Conservation (phyloP, 2,329 filamentous ascomycete genomes). For the Dactylonectria macrodidyma region DNA sequence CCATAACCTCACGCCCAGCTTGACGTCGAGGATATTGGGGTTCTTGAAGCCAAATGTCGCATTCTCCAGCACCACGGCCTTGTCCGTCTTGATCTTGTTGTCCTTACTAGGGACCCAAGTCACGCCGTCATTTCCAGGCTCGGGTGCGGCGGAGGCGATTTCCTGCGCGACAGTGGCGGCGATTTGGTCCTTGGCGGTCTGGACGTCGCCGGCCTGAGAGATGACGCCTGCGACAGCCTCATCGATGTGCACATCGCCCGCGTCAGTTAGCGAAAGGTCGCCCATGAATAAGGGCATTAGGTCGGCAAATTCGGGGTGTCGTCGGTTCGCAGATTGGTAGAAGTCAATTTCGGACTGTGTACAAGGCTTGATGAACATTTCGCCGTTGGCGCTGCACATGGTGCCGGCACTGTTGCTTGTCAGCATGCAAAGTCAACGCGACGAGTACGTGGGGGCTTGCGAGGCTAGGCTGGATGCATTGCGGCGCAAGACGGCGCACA, state of each 20-base stretch:
- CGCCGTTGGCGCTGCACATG: slow-evolving; percentile 85
- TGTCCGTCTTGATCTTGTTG: slow-evolving; percentile 80
- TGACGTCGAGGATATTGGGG: slow-evolving; percentile 94
- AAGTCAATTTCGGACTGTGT: slow-evolving; percentile 89
- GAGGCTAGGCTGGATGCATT: slow-evolving; percentile 12
- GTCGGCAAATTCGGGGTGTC: slow-evolving; percentile 81
- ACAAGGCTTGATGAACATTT: slow-evolving; percentile 95
- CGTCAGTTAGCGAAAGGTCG: slow-evolving; percentile 78
- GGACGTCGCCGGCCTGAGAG: slow-evolving; percentile 53
- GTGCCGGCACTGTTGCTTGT: slow-evolving; percentile 82
- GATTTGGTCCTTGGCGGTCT: slow-evolving; percentile 53
- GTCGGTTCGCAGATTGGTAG: slow-evolving; percentile 80
- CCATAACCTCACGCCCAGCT: slow-evolving; percentile 90
- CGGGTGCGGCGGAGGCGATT: slow-evolving; percentile 40
- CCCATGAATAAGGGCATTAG: slow-evolving; percentile 92
- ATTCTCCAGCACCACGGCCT: slow-evolving; percentile 89
- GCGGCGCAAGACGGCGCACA: slow-evolving; percentile 17
- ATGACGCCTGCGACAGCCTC: slow-evolving; percentile 63
- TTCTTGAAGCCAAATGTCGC: slow-evolving; percentile 83
- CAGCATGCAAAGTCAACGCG: slow-evolving; percentile 24
- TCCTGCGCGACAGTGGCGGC: slow-evolving; percentile 52
- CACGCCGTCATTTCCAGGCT: slow-evolving; percentile 43
- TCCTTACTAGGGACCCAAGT: slow-evolving; percentile 66
- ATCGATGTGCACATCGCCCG: slow-evolving; percentile 63
- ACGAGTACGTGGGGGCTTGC: slow-evolving; percentile 13